phyloP scores from a whole-genome alignment of 371 early-diverging fungal genomes.

The Phascolomyces articulosus region DNA sequence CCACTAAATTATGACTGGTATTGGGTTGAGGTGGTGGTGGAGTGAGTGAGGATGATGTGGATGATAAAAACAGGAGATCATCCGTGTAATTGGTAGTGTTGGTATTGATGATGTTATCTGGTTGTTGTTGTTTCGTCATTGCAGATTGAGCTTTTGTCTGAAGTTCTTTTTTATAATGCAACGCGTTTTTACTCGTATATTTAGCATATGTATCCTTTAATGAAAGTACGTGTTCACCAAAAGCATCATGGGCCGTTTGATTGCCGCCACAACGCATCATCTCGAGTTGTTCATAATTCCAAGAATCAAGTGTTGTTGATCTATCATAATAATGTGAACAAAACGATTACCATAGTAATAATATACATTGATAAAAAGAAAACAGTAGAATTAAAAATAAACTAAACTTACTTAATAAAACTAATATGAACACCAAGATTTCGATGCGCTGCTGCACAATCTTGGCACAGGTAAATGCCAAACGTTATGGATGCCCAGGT shows the following conservation, averaged over 20 bases:
- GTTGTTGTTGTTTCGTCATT: neutral
- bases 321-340: conserved; percentile 29
- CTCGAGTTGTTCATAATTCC: conserved; percentile 91
- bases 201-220: conserved; percentile 77
- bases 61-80: too few relatives aligned
- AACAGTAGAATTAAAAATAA: neutral
- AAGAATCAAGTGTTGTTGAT: conserved; percentile 85
- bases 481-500: conserved; percentile 97
- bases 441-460: conserved; percentile 96
- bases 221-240: conserved; percentile 22
- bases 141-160: conserved; percentile 20
- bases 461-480: conserved; percentile 97
- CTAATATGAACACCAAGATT: conserved; percentile 95
- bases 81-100: too few relatives aligned
- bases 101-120: too few relatives aligned
- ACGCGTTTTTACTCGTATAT: conserved; percentile 78
- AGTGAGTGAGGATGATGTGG: too few relatives aligned
- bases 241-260: conserved; percentile 74
- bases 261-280: conserved; percentile 89
- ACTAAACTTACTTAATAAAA: conserved; percentile 84
- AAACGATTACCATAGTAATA: neutral
- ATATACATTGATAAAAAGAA: neutral
- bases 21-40: neutral
- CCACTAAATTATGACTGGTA: neutral
- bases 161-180: conserved; percentile 81